phyloP scores from a whole-genome alignment of 1,284 basidiomycete species.

The Mycosarcoma maydis region DNA sequence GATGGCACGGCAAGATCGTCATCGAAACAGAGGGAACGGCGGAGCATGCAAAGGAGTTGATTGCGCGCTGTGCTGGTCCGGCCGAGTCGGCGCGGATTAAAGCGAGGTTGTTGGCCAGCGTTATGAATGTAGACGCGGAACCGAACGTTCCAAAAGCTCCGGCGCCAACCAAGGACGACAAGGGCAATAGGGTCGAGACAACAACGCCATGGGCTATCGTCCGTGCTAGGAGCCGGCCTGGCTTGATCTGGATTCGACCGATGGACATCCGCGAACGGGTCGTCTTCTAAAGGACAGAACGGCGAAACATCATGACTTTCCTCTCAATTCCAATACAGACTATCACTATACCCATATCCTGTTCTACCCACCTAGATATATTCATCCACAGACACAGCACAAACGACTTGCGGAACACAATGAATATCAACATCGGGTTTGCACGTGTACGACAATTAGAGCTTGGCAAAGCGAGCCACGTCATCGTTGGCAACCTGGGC shows the following conservation, averaged over 20 bases:
- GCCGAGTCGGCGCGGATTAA: constrained; percentile 45
- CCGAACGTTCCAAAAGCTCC: constrained; percentile 23
- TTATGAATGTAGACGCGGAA: constrained; percentile 39
- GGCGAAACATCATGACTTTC: not conserved
- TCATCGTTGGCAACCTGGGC: constrained; percentile 28
- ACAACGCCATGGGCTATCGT: constrained; percentile 54
- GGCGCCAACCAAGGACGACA: constrained; percentile 19
- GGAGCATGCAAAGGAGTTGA: constrained; percentile 60
- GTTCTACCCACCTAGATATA: no score
- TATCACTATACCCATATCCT: not conserved
- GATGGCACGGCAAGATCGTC: constrained; percentile 55
- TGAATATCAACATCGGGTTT: no score
- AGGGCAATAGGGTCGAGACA: constrained; percentile 41
- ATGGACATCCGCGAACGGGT: constrained; percentile 48
- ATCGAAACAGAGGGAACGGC: constrained; percentile 64
- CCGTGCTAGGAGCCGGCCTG: constrained; percentile 54
- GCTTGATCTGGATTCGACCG: constrained; percentile 58
- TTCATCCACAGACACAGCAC: no score
- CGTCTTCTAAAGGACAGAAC: constrained; percentile 13
- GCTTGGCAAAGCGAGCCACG: constrained; percentile 26
- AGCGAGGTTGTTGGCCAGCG: constrained; percentile 49
- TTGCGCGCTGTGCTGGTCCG: constrained; percentile 53
- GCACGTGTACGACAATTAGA: constrained; percentile 10
- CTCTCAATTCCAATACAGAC: not conserved
- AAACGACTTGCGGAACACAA: no score